Conservation (phyloP, 331 rosid genomes). For the Quercus tomentella region DNA sequence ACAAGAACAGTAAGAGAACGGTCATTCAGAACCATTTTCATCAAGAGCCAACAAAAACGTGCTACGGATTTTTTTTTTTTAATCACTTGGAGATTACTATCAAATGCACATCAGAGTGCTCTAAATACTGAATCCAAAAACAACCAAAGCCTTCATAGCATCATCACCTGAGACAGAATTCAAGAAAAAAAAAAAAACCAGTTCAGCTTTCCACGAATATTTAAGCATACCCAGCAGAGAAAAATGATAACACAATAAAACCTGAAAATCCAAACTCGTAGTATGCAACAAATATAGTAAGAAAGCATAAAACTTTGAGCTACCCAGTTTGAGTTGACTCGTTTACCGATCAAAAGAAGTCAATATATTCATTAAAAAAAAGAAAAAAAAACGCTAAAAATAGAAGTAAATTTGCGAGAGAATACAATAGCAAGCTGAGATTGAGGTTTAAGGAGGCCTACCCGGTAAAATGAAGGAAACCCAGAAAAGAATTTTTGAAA, state of each 20-base stretch:
- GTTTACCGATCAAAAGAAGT: background rate
- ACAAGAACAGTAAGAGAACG: constrained; percentile 13
- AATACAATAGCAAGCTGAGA: background rate
- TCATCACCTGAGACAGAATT: constrained; percentile 37
- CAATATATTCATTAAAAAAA: background rate
- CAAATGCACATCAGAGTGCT: constrained; percentile 8
- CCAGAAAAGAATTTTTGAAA: constrained; percentile 13
- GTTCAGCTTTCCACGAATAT: constrained; percentile 18
- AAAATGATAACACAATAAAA: background rate
- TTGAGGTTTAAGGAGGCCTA: background rate
- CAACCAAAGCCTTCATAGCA: constrained; percentile 22
- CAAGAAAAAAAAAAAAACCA: constrained; percentile 17
- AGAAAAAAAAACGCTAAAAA: background rate
- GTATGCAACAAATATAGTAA: background rate
- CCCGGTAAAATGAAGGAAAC: background rate
- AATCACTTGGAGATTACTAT: background rate
- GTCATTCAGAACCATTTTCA: constrained; percentile 32
- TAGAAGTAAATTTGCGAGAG: background rate
- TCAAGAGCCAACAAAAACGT: constrained; percentile 26
- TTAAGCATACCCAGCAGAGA: background rate
- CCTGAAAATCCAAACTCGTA: no score
- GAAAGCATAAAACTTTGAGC: background rate
- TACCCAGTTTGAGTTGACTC: constrained; percentile 17
- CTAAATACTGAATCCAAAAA: constrained; percentile 16
- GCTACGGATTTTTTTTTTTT: background rate